Percentiles rank a stretch among this genome's conserved stretches.
phyloP scores from a whole-genome alignment of 192 early-diverging fungal genomes.

The Backusella luteola region DNA sequence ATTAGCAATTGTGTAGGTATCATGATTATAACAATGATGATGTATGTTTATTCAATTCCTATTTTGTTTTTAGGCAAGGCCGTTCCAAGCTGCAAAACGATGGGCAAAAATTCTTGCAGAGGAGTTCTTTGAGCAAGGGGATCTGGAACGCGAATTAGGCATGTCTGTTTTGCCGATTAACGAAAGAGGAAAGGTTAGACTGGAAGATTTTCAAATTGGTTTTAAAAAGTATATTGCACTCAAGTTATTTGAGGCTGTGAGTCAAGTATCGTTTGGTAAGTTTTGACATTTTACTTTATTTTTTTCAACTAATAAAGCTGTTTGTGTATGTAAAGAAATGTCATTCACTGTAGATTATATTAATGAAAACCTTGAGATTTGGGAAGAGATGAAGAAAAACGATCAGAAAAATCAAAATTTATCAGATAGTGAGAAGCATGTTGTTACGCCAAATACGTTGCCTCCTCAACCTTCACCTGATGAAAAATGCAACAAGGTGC shows the following conservation, averaged over 20 bases:
- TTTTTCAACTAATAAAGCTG: background rate
- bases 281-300: background rate
- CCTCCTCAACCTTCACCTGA: slow-evolving; percentile 2
- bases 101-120: slow-evolving; percentile 70
- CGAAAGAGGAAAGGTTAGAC: slow-evolving; percentile 43
- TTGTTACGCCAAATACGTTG: background rate
- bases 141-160: slow-evolving; percentile 73
- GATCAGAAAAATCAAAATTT: background rate
- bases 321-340: slow-evolving; percentile 21
- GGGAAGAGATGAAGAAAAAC: slow-evolving; percentile 23
- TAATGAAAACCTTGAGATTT: slow-evolving; percentile 22
- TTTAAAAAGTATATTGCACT: slow-evolving; percentile 51
- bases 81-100: slow-evolving; percentile 66
- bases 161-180: slow-evolving; percentile 51
- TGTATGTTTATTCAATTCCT: background rate
- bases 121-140: slow-evolving; percentile 72
- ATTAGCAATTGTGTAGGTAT: slow-evolving; percentile 70
- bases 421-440: background rate
- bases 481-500: background rate
- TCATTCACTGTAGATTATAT: slow-evolving; percentile 28
- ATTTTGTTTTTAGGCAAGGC: slow-evolving; percentile 48
- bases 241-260: slow-evolving; percentile 46
- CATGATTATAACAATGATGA: background rate
- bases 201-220: slow-evolving; percentile 47
- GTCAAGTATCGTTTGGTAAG: slow-evolving; percentile 48